Conservation (phyloP, 495 filamentous ascomycete species). For the Lasiosphaeria miniovina region DNA sequence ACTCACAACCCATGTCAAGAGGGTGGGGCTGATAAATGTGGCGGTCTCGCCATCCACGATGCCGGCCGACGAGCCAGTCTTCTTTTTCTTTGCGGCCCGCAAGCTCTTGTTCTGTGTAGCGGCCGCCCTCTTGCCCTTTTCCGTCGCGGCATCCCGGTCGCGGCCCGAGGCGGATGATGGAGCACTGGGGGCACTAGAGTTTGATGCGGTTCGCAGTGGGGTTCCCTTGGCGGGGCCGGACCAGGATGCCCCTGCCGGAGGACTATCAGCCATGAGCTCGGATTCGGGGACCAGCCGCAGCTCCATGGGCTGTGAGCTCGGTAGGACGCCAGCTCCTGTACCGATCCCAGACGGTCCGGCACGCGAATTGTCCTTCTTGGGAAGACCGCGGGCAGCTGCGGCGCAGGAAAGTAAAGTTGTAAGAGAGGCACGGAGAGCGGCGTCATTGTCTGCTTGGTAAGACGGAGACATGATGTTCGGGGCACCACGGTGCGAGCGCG, state of each 20-base stretch:
- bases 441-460: constrained; percentile 84
- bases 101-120: constrained; percentile 34
- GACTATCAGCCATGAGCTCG: constrained; percentile 54
- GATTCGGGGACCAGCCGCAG: constrained; percentile 73
- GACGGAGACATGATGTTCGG: constrained; percentile 69
- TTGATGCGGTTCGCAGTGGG: constrained; percentile 29
- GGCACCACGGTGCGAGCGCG: constrained; percentile 45
- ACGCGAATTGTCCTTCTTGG: constrained; percentile 54
- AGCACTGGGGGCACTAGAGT: constrained; percentile 32
- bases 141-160: constrained; percentile 45
- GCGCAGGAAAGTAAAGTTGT: constrained; percentile 94
- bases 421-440: constrained; percentile 83
- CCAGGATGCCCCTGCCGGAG: constrained; percentile 21
- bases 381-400: constrained; percentile 77
- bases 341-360: constrained; percentile 22
- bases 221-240: constrained; percentile 17
- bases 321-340: constrained; percentile 34
- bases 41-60: constrained; percentile 9
- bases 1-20: constrained; percentile 87
- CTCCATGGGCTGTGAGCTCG: constrained; percentile 51
- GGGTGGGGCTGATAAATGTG: constrained; percentile 59
- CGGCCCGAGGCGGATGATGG: constrained; percentile 31
- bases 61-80: constrained; percentile 24
- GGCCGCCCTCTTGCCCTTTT: constrained; percentile 53
- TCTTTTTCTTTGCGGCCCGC: constrained; percentile 56